Percentiles rank a stretch among this genome's conserved stretches.
phyloP scores from a whole-genome alignment of 2,329 filamentous ascomycete genomes.

The Colletotrichum falcatum region DNA sequence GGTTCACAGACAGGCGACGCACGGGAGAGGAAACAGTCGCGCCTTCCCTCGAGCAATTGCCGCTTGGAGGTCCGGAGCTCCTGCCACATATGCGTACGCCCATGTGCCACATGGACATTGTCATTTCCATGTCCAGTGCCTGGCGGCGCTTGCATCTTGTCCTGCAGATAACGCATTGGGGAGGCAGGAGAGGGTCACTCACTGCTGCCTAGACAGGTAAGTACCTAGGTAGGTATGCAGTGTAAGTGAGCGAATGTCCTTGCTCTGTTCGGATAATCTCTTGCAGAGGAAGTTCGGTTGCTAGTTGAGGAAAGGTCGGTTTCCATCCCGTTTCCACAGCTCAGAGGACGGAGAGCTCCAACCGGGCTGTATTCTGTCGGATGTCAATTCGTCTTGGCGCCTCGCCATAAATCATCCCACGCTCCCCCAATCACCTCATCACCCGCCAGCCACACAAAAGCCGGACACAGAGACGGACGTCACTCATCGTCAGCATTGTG shows the following conservation, averaged over 20 bases:
- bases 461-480: not conserved
- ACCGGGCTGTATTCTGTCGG: constrained; percentile 2
- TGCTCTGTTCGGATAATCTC: not conserved
- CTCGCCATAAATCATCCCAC: not conserved
- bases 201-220: not conserved
- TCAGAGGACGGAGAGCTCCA: not conserved
- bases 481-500: not conserved
- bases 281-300: not conserved
- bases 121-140: not conserved
- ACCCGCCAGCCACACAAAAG: constrained; percentile 15
- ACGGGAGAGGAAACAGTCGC: not conserved
- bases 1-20: not conserved
- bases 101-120: not conserved
- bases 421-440: not conserved
- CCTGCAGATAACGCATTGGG: not conserved
- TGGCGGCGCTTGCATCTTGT: not conserved
- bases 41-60: not conserved
- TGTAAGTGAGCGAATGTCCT: not conserved
- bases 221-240: not conserved
- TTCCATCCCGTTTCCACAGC: too few species aligned
- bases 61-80: not conserved
- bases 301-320: not conserved
- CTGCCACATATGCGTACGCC: not conserved
- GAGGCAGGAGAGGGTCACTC: not conserved
- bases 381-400: not conserved